These are phyloP conservation scores for Zymoseptoria tritici DNA, from an alignment of 2,329 filamentous ascomycete species.

Conservation along the genomic window DNA sequence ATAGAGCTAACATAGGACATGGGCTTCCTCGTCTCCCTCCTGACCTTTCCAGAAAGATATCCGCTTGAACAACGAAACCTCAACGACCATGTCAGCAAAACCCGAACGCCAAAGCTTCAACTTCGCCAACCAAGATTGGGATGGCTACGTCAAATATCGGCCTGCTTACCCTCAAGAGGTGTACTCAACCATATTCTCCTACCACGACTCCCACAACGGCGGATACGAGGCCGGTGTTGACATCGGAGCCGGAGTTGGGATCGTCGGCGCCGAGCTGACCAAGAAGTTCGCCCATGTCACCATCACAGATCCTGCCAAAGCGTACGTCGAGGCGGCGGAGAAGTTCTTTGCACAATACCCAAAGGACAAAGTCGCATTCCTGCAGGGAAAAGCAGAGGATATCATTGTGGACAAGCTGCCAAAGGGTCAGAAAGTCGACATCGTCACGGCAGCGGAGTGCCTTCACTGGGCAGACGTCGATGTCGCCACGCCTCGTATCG, in stretches of 20 bases:
- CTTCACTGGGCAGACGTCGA: conserved; percentile 6
- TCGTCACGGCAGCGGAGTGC: conserved; percentile 3
- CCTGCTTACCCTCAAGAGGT: not conserved
- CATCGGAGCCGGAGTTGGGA: conserved; percentile 4
- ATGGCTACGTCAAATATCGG: conserved; percentile 3
- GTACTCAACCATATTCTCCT: conserved; percentile 1
- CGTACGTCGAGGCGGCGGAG: conserved; percentile 2
- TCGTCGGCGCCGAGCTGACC: conserved; percentile 2
- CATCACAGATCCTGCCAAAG: conserved; percentile 3
- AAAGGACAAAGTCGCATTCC: not conserved
- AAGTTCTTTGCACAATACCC: not conserved
- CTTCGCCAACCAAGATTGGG: conserved; percentile 2
- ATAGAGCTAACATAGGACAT: too few relatives aligned
- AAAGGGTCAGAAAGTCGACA: not conserved
- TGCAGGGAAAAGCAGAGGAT: conserved; percentile 5
- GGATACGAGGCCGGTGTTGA: conserved; percentile 1
- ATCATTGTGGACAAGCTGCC: not conserved
- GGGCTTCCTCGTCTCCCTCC: too few relatives aligned
- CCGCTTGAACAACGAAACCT: not conserved
- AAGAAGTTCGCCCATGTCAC: conserved; percentile 4
- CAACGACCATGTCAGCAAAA: not conserved
- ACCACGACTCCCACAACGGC: conserved; percentile 1
- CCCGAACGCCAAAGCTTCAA: conserved; percentile 1
- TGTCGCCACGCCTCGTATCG: not conserved
- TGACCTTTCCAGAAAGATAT: too few relatives aligned